phyloP scores from a whole-genome alignment of 306 rosid species.

The Lotus japonicus region DNA sequence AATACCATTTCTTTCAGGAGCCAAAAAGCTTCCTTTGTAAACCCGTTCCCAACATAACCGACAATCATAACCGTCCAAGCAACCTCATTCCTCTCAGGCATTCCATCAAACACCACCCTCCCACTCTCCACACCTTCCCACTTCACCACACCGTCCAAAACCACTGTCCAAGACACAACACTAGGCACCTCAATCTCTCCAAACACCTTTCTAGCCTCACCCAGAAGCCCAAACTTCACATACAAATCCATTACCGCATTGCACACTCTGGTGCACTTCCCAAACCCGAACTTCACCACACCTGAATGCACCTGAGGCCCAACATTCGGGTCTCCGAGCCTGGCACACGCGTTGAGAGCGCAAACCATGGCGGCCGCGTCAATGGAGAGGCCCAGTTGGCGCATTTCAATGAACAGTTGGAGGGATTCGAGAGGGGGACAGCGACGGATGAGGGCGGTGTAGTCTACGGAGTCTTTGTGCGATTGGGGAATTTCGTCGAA shows the following conservation, averaged over 20 bases:
- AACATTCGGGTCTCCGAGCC: slow-evolving; percentile 28
- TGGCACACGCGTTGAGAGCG: slow-evolving; percentile 39
- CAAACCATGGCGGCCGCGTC: slow-evolving; percentile 52
- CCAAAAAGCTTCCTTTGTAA: slow-evolving; percentile 35
- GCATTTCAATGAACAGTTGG: slow-evolving; percentile 41
- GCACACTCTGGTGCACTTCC: slow-evolving; percentile 34
- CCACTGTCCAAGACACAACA: slow-evolving; percentile 73
- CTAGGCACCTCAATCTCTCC: slow-evolving; percentile 42
- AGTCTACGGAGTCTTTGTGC: slow-evolving; percentile 60
- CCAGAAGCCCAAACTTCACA: slow-evolving; percentile 49
- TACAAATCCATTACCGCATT: slow-evolving; percentile 66
- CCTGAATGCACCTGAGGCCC: slow-evolving; percentile 44
- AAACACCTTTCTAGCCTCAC: slow-evolving; percentile 47
- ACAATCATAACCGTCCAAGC: slow-evolving; percentile 74
- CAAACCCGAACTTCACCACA: slow-evolving; percentile 40
- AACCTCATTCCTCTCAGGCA: slow-evolving; percentile 71
- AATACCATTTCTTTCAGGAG: slow-evolving; percentile 57
- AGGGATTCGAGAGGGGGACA: slow-evolving; percentile 37
- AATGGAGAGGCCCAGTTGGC: slow-evolving; percentile 15
- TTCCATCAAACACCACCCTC: slow-evolving; percentile 50
- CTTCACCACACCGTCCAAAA: slow-evolving; percentile 56
- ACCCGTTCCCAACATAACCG: slow-evolving; percentile 49
- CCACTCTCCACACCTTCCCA: slow-evolving; percentile 58
- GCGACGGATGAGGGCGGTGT: slow-evolving; percentile 55
- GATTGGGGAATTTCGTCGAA: slow-evolving; percentile 58